phyloP scores from a whole-genome alignment of 2,329 filamentous ascomycete species.

The Lasiodiplodia gonubiensis region DNA sequence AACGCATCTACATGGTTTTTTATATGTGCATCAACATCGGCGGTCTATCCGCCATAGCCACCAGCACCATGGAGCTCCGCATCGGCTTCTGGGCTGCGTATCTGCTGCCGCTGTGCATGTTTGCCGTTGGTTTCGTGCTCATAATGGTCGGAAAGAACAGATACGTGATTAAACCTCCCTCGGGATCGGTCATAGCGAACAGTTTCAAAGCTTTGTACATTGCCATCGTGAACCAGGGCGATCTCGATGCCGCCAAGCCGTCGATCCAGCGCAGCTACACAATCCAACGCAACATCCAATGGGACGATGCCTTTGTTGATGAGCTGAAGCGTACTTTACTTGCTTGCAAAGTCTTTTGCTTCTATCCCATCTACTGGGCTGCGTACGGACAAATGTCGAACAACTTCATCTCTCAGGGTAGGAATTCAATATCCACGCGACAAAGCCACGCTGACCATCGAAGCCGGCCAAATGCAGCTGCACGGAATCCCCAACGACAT shows the following conservation, averaged over 20 bases:
- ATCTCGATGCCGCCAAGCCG: conserved; percentile 66
- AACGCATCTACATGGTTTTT: conserved; percentile 61
- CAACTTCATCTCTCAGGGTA: conserved; percentile 56
- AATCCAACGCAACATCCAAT: conserved; percentile 49
- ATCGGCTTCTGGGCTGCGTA: conserved; percentile 71
- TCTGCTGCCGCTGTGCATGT: conserved; percentile 66
- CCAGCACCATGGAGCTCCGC: conserved; percentile 70
- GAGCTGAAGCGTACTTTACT: conserved; percentile 70
- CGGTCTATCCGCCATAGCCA: conserved; percentile 69
- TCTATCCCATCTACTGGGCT: conserved; percentile 56
- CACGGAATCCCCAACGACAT: conserved; percentile 56
- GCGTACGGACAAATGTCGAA: conserved; percentile 54
- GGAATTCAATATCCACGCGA: neutral
- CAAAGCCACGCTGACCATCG: neutral
- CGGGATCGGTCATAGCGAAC: conserved; percentile 32
- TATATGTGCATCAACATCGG: conserved; percentile 74
- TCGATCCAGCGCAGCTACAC: conserved; percentile 54
- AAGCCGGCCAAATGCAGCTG: conserved; percentile 53
- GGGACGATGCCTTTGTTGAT: conserved; percentile 74
- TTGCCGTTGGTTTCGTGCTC: conserved; percentile 65
- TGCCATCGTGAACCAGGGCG: conserved; percentile 54
- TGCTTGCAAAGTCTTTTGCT: conserved; percentile 72
- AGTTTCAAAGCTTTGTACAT: conserved; percentile 66
- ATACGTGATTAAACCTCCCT: conserved; percentile 32
- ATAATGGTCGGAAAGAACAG: conserved; percentile 47